Conservation (phyloP, 2,329 filamentous ascomycete species). For the Colletotrichum sp. region DNA sequence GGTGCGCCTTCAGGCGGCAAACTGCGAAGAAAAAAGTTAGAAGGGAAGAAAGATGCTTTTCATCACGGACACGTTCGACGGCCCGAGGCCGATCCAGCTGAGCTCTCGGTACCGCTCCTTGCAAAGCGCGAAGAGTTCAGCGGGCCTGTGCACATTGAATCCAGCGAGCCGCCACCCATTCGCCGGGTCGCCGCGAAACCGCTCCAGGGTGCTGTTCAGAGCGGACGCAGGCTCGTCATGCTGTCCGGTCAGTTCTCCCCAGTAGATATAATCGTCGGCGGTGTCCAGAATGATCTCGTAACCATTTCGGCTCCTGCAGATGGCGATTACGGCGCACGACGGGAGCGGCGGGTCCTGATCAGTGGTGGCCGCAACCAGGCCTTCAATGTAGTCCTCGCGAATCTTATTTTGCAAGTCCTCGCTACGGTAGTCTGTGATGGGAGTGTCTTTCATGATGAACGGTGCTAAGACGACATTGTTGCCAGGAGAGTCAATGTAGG, state of each 20-base stretch:
- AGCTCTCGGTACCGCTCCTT: conserved; percentile 16
- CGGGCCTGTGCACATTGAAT: conserved; percentile 15
- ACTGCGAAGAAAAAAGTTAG: too few species aligned
- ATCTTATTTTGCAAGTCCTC: not conserved
- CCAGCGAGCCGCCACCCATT: not conserved
- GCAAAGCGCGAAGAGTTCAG: conserved; percentile 14
- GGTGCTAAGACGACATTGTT: not conserved
- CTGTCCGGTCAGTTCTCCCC: not conserved
- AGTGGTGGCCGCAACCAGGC: not conserved
- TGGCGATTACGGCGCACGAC: conserved; percentile 17
- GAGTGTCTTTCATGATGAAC: not conserved
- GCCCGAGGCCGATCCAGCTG: not conserved
- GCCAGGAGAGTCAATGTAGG: conserved; percentile 3
- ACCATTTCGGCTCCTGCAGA: not conserved
- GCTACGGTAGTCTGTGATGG: not conserved
- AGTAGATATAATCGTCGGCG: conserved; percentile 20
- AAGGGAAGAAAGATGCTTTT: too few species aligned
- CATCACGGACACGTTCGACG: not conserved
- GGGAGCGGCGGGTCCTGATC: not conserved
- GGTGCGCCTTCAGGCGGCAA: too few species aligned
- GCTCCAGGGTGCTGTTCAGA: not conserved
- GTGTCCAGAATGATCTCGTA: conserved; percentile 22
- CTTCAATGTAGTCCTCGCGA: not conserved
- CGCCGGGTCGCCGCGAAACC: not conserved
- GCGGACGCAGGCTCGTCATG: not conserved